Conservation (phyloP, 2,329 filamentous ascomycete species). For the Cladosporium sp. region DNA sequence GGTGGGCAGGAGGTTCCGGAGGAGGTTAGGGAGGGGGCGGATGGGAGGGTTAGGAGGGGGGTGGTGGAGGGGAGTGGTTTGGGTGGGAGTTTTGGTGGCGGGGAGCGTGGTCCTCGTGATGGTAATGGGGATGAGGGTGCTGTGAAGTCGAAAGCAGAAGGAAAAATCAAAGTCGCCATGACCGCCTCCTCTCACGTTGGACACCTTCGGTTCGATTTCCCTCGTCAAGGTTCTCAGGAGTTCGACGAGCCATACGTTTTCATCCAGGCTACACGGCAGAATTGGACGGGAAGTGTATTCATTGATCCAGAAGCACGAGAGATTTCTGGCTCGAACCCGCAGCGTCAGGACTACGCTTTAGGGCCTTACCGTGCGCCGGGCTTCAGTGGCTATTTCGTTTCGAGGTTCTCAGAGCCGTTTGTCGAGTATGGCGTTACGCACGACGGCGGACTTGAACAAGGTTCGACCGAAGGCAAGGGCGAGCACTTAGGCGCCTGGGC, state of each 20-base stretch:
- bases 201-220: slow-evolving; percentile 40
- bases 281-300: slow-evolving; percentile 43
- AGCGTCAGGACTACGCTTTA: slow-evolving; percentile 45
- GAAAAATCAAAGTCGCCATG: slow-evolving; percentile 33
- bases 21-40: slow-evolving; percentile 37
- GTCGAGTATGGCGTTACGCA: slow-evolving; percentile 34
- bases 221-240: slow-evolving; percentile 10
- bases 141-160: not conserved
- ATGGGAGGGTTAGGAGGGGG: slow-evolving; percentile 35
- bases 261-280: slow-evolving; percentile 43
- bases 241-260: slow-evolving; percentile 35
- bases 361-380: slow-evolving; percentile 40
- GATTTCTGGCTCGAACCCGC: slow-evolving; percentile 42
- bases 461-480: slow-evolving; percentile 26
- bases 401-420: slow-evolving; percentile 44
- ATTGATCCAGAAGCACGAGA: slow-evolving; percentile 37
- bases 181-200: slow-evolving; percentile 43
- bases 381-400: slow-evolving; percentile 46
- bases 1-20: slow-evolving; percentile 38
- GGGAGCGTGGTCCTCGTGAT: not conserved
- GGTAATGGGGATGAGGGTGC: not conserved
- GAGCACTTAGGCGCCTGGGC: slow-evolving; percentile 41
- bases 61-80: not conserved
- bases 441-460: slow-evolving; percentile 27
- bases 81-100: not conserved